Evolutionary conservation across 2,329 filamentous ascomycete species (phyloP).

Genomic region (Aspergillus ruber): DNA sequence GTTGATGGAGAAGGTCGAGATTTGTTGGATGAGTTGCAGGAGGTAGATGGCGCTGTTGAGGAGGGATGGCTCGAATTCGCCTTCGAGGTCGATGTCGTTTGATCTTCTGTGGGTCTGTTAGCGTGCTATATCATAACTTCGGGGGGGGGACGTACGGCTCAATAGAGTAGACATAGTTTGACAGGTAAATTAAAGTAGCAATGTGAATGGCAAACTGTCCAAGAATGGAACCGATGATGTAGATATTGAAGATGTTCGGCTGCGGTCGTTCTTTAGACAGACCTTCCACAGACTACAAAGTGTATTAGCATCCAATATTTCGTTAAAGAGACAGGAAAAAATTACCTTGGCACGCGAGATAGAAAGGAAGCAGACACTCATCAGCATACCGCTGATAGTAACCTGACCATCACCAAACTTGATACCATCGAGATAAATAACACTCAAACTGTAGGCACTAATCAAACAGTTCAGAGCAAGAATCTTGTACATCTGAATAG

Average conservation of each 20-base stretch:
- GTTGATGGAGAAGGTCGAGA: conserved; percentile 98
- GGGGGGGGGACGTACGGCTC: conserved; percentile 62
- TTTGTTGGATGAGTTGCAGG: conserved; percentile 95
- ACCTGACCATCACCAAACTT: conserved; percentile 98
- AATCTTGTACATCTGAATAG: conserved; percentile 99
- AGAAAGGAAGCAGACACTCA: conserved; percentile 98
- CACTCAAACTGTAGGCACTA: conserved; percentile 92
- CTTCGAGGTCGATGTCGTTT: conserved; percentile 76
- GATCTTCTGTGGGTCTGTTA: conserved; percentile 41
- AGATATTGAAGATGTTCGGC: conserved; percentile 97
- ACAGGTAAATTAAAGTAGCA: conserved; percentile 86
- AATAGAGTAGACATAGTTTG: conserved; percentile 75
- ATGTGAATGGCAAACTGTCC: conserved; percentile 97
- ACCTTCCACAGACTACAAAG: conserved; percentile 69
- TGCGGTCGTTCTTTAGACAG: conserved; percentile 95
- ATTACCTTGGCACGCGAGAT: conserved; percentile 91
- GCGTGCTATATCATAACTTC: conserved; percentile 18
- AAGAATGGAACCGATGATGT: conserved; percentile 96
- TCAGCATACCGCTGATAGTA: conserved; percentile 97
- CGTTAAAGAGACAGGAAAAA: conserved; percentile 8
- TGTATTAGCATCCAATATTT: conserved; percentile 7
- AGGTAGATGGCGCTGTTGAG: conserved; percentile 97
- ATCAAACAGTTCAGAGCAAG: conserved; percentile 96
- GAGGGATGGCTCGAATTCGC: conserved; percentile 86
- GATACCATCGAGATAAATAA: conserved; percentile 95